These are phyloP conservation scores for Suillus spraguei DNA, from an alignment of 768 basidiomycete species.

Conservation along the genomic window DNA sequence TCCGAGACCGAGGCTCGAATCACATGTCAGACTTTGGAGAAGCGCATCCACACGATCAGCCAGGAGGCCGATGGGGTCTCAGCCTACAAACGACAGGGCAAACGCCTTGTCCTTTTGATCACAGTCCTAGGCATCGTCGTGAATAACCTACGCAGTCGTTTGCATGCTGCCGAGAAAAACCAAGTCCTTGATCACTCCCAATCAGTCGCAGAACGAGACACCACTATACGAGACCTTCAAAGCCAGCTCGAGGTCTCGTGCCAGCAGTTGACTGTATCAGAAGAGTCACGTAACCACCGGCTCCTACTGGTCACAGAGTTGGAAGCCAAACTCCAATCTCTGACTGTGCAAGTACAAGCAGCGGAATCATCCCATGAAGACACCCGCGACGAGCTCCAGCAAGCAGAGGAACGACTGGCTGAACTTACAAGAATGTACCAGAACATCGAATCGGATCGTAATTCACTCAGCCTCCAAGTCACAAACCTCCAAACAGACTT, in stretches of 20 bases:
- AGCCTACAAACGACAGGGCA: conserved; percentile 19
- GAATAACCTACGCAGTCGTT: conserved; percentile 35
- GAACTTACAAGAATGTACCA: conserved; percentile 52
- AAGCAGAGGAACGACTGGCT: conserved; percentile 42
- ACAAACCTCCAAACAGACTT: conserved; percentile 67
- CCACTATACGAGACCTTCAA: conserved; percentile 28
- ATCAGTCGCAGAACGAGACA: conserved; percentile 18
- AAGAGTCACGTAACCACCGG: conserved; percentile 20
- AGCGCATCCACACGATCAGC: conserved; percentile 42
- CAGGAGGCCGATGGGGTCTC: conserved; percentile 17
- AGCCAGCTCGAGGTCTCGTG: conserved; percentile 35
- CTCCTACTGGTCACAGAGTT: conserved; percentile 38
- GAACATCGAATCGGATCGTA: conserved; percentile 63
- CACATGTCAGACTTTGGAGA: conserved; percentile 58
- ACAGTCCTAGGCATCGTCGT: conserved; percentile 43
- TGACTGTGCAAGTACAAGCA: conserved; percentile 34
- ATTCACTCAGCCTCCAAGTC: conserved; percentile 65
- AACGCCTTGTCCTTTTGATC: conserved; percentile 36
- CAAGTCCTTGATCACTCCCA: conserved; percentile 16
- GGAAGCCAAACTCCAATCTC: conserved; percentile 34
- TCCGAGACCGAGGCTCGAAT: conserved; percentile 68
- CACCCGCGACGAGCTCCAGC: conserved; percentile 29
- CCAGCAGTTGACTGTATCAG: conserved; percentile 39
- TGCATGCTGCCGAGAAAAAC: conserved; percentile 17
- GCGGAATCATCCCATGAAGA: conserved; percentile 40